Conservation (phyloP, 345 rosid species). For the Conringia planisiliqua region DNA sequence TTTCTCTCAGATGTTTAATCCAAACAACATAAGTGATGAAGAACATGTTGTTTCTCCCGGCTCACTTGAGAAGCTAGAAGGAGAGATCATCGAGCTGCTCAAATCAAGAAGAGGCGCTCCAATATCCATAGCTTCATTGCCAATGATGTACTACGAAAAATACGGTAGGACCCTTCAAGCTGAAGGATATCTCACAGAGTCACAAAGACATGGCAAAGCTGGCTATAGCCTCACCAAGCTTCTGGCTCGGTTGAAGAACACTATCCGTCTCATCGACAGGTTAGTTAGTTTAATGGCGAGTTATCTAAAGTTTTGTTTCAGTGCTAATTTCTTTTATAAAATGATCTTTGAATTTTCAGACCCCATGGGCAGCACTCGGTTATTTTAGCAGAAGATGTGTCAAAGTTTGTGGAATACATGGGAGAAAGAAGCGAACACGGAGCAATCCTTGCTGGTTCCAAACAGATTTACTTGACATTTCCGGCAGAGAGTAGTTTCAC, state of each 20-base stretch:
- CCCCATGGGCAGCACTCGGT: slow-evolving; percentile 98
- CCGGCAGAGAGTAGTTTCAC: slow-evolving; percentile 90
- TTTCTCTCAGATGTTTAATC: slow-evolving; percentile 48
- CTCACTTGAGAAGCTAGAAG: slow-evolving; percentile 78
- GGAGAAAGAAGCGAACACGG: slow-evolving; percentile 60
- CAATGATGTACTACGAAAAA: slow-evolving; percentile 82
- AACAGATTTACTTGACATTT: slow-evolving; percentile 91
- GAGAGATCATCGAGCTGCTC: slow-evolving; percentile 76
- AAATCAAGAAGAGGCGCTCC: slow-evolving; percentile 84
- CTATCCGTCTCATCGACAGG: slow-evolving; percentile 89
- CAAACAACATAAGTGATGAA: slow-evolving; percentile 44
- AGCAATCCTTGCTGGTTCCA: slow-evolving; percentile 60
- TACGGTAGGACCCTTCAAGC: slow-evolving; percentile 87
- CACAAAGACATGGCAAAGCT: slow-evolving; percentile 96
- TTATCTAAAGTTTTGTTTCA: background rate
- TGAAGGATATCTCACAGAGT: slow-evolving; percentile 94
- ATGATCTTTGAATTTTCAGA: slow-evolving; percentile 39
- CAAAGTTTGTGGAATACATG: slow-evolving; percentile 50
- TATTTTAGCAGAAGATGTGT: slow-evolving; percentile 75
- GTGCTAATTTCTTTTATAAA: background rate
- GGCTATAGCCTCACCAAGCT: slow-evolving; percentile 96
- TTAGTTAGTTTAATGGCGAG: slow-evolving; percentile 16
- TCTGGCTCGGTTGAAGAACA: slow-evolving; percentile 74
- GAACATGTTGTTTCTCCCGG: slow-evolving; percentile 60
- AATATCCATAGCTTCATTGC: slow-evolving; percentile 90